Conservation (phyloP, 208 protist species). For the Acanthamoeba divionensis region DNA sequence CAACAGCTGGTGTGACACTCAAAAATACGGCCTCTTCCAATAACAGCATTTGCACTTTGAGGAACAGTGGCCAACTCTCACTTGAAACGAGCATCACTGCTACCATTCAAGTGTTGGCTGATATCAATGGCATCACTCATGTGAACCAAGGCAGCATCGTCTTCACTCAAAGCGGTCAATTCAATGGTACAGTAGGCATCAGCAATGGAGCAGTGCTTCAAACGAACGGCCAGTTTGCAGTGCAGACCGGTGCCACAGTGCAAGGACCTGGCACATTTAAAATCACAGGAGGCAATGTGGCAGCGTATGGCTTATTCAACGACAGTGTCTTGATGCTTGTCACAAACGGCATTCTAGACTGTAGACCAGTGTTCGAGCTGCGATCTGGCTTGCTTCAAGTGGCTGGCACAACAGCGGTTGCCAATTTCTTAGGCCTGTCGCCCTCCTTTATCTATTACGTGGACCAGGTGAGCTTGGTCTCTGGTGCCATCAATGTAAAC, state of each 20-base stretch:
- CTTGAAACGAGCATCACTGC: neutral
- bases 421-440: neutral
- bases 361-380: neutral
- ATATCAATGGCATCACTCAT: neutral
- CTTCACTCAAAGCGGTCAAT: neutral
- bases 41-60: neutral
- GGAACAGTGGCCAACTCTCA: constrained; percentile 15
- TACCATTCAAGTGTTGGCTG: constrained; percentile 35
- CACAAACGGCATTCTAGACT: constrained; percentile 27
- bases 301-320: neutral
- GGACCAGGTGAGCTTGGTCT: neutral
- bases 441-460: neutral
- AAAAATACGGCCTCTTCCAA: neutral
- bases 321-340: constrained; percentile 1
- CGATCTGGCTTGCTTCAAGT: constrained; percentile 16
- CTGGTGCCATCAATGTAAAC: constrained; percentile 14
- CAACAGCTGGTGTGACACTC: neutral
- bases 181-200: neutral
- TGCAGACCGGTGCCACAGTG: neutral
- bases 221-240: neutral
- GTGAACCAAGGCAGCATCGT: neutral
- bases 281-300: neutral
- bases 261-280: constrained; percentile 6
- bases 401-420: neutral
- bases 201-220: neutral